Evolutionary conservation across 345 rosid species (phyloP).

Genomic region (Eucalyptus pumila): DNA sequence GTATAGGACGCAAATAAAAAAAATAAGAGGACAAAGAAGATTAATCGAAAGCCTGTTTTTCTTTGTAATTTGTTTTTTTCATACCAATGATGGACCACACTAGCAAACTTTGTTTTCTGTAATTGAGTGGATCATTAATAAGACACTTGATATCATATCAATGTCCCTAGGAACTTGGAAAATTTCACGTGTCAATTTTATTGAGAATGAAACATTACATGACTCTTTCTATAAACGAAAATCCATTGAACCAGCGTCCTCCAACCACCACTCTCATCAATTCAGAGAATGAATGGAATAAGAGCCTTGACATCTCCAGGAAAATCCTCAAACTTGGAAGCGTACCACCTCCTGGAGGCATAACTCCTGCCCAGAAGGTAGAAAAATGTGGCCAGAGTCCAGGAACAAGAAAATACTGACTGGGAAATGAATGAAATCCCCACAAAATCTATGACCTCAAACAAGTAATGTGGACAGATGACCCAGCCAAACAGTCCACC

Average conservation of each 20-base stretch:
- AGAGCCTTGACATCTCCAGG: slow-evolving; percentile 41
- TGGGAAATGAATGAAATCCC: slow-evolving; percentile 51
- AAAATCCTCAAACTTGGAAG: slow-evolving; percentile 55
- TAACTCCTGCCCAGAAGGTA: slow-evolving; percentile 53
- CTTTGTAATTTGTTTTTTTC: neutral
- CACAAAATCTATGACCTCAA: slow-evolving; percentile 51
- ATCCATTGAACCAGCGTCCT: neutral
- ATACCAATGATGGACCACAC: neutral
- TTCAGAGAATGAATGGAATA: slow-evolving; percentile 40
- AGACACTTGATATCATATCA: neutral
- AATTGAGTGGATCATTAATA: neutral
- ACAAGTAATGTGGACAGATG: slow-evolving; percentile 70
- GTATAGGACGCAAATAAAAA: neutral
- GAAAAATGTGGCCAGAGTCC: slow-evolving; percentile 15
- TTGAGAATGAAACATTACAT: neutral
- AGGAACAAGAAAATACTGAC: slow-evolving; percentile 21
- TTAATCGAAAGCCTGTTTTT: neutral
- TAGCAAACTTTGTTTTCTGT: neutral
- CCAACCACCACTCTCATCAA: neutral
- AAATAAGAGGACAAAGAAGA: neutral
- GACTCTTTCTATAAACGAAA: neutral
- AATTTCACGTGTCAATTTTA: no score
- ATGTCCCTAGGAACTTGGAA: neutral
- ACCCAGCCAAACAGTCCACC: slow-evolving; percentile 51
- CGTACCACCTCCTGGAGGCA: slow-evolving; percentile 61